Percentiles rank a stretch among this genome's conserved stretches.
These are phyloP conservation scores for Dunaliella salina DNA, from an alignment of 163 green algal genomes.

Conservation along the genomic window DNA sequence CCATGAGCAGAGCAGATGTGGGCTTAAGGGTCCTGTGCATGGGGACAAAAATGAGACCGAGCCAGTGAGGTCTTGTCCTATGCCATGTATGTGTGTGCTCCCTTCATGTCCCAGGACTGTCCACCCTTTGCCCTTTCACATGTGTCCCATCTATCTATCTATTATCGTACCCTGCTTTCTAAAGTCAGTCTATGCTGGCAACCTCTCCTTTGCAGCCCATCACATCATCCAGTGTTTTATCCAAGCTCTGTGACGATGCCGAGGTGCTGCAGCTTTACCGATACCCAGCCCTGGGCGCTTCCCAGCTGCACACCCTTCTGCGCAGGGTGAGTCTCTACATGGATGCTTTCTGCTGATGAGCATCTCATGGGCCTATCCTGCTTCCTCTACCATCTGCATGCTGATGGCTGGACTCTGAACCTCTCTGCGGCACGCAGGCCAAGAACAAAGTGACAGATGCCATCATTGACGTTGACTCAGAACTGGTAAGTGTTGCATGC, in stretches of 20 bases:
- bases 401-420: not conserved
- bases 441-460: slow-evolving; percentile 57
- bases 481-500: slow-evolving; percentile 32
- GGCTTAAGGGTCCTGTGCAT: too few relatives aligned
- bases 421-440: slow-evolving; percentile 29
- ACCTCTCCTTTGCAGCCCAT: not conserved
- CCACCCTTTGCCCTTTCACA: too few relatives aligned
- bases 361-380: not conserved
- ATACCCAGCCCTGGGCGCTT: slow-evolving; percentile 34
- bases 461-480: slow-evolving; percentile 59
- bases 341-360: not conserved
- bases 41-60: too few relatives aligned
- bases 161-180: too few relatives aligned
- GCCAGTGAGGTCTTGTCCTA: too few relatives aligned
- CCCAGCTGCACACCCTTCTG: slow-evolving; percentile 27
- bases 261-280: slow-evolving; percentile 41
- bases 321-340: slow-evolving; percentile 23
- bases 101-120: too few relatives aligned
- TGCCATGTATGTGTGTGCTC: too few relatives aligned
- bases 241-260: not conserved
- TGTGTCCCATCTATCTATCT: too few relatives aligned
- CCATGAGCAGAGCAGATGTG: too few relatives aligned
- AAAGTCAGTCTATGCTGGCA: too few relatives aligned
- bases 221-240: slow-evolving; percentile 6
- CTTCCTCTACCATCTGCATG: not conserved